phyloP scores from a whole-genome alignment of 2,329 filamentous ascomycete species.

The Exophiala calicioides region DNA sequence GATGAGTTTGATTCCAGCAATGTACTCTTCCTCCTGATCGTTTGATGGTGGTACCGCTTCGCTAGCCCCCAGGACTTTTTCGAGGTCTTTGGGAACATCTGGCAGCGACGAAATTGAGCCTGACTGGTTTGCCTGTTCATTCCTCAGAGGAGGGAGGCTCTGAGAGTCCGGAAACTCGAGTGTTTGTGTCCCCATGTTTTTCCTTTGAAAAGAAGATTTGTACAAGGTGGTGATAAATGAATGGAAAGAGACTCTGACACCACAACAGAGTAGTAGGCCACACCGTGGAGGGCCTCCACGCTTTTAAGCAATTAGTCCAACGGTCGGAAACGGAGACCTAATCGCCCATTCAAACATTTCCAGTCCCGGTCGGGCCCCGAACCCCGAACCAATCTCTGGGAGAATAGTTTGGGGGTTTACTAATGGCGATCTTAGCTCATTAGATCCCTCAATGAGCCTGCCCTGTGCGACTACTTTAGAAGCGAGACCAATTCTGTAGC shows the following conservation, averaged over 20 bases:
- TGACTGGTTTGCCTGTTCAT: neutral
- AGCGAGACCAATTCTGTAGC: too few relatives aligned
- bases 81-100: neutral
- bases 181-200: neutral
- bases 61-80: neutral
- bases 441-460: too few relatives aligned
- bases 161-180: neutral
- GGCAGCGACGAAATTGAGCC: neutral
- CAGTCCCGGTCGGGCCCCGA: too few relatives aligned
- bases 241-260: too few relatives aligned
- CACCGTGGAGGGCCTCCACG: too few relatives aligned
- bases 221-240: neutral
- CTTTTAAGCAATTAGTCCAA: neutral
- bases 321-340: slow-evolving; percentile 1
- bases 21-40: slow-evolving; percentile 15
- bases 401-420: too few relatives aligned
- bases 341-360: too few relatives aligned
- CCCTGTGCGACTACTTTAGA: too few relatives aligned
- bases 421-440: too few relatives aligned
- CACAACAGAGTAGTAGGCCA: too few relatives aligned
- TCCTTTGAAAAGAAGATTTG: neutral
- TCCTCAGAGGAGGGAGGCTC: neutral
- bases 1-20: slow-evolving; percentile 23
- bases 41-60: neutral
- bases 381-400: too few relatives aligned